These are phyloP conservation scores for Meira miltonrushii DNA, from an alignment of 1,284 basidiomycete genomes.

Conservation along the genomic window DNA sequence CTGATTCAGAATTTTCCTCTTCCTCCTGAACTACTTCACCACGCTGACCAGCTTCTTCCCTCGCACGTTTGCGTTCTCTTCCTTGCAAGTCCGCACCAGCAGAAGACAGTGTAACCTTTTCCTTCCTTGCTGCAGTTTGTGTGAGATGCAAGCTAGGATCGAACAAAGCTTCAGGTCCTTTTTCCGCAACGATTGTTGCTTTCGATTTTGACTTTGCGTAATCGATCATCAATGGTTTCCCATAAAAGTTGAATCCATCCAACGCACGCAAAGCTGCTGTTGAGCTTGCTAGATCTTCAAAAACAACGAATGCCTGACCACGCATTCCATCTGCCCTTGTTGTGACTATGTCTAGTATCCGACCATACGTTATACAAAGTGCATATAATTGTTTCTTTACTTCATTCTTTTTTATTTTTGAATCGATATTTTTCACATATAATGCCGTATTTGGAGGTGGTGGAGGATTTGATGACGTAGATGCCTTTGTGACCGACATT, in stretches of 20 bases:
- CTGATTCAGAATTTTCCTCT: neutral
- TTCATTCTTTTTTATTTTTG: constrained; percentile 90
- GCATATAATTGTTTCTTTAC: constrained; percentile 75
- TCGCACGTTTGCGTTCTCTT: constrained; percentile 63
- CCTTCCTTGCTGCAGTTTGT: constrained; percentile 10
- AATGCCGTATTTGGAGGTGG: constrained; percentile 73
- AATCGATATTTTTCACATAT: constrained; percentile 90
- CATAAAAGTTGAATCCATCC: constrained; percentile 87
- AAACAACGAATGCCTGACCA: constrained; percentile 95
- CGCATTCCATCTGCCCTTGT: constrained; percentile 79
- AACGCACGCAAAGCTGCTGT: constrained; percentile 85
- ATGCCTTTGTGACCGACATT: neutral
- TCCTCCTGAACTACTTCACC: neutral
- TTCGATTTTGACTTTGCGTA: constrained; percentile 50
- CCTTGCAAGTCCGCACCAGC: constrained; percentile 62
- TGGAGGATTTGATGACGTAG: neutral
- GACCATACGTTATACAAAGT: constrained; percentile 88
- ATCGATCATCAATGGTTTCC: constrained; percentile 69
- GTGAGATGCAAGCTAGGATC: constrained; percentile 23
- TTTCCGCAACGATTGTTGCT: constrained; percentile 43
- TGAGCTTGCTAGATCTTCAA: constrained; percentile 77
- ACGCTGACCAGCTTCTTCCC: constrained; percentile 52
- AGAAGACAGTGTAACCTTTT: constrained; percentile 53
- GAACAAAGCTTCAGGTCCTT: constrained; percentile 38
- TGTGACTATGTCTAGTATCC: constrained; percentile 89